Base-by-base conservation (phyloP, 73 alveolate species). In the Uronychia setigera region DNA sequence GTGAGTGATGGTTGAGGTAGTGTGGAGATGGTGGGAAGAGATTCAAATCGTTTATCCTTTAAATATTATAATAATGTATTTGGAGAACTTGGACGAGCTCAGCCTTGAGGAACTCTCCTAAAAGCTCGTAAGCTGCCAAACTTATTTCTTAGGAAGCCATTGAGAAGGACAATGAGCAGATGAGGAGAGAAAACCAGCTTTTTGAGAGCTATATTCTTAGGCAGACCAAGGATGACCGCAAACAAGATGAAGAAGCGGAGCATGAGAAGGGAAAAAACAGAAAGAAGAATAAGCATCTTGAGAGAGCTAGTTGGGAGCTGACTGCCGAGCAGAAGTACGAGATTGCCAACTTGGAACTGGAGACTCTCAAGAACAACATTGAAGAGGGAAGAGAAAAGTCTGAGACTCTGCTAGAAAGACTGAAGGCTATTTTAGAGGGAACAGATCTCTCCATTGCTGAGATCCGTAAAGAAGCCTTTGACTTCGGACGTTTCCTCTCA, bases 391-490 rank as follows among this genome's bases (percentile, higher is more conserved):
- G 97, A 83, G 96, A 94, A 81, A 94, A 91, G 88, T 92, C 97
- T 34, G 99, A 96, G 83, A 89, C 94, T 58, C 91, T 96, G 34
- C 93, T 96, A 28, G 99, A 96, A 84, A 79, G 94, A 60, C 91
- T 83, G 19, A 85, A 94, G 92, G 98, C 99, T 79, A 93, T 96
- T 76, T 91, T 96, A 27, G 99, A 96, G 60, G 98, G 96, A 79
- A 96, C 97, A 46, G 98, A 96, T 87, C 82, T 94, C 58, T 80
- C 94, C 32, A 96, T 96, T 34, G 97, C 99, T 58, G 98, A 96
- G 83, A 96, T 96, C 67, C 88, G 96, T 74, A 92, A 95, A 59
- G 99, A 95, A 79, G 99, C 99, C 0, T 93, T 93, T 83, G 99
- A 96, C 78, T 96, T 96, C 80, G 88, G 96, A 80, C 83, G 99